Evolutionary conservation across 2,329 filamentous ascomycete species (phyloP).

Genomic region (Septoria petroselini): DNA sequence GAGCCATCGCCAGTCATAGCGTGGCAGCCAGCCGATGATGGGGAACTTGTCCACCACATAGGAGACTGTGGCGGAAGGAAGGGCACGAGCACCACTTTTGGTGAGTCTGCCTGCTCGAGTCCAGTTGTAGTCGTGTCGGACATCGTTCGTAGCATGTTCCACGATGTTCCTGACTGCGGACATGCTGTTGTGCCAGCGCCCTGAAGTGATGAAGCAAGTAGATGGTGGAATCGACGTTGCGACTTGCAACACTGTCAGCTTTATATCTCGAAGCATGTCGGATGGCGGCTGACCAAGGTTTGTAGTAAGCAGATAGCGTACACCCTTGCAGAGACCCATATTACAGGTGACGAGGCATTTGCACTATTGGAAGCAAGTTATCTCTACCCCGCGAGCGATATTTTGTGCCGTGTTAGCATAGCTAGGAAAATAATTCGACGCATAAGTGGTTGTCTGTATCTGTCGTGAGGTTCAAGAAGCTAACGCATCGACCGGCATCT

Average conservation of each 20-base stretch:
- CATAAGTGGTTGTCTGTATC: too few relatives aligned
- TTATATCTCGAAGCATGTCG: background rate
- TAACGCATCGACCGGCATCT: too few relatives aligned
- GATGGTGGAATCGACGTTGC: background rate
- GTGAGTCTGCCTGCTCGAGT: conserved; percentile 33
- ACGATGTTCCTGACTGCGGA: conserved; percentile 8
- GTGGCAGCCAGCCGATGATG: conserved; percentile 61
- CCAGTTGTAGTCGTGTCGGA: conserved; percentile 30
- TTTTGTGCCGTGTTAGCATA: too few relatives aligned
- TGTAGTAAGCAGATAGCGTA: background rate
- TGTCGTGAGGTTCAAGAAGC: too few relatives aligned
- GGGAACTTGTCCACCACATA: conserved; percentile 62
- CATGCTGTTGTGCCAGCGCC: background rate
- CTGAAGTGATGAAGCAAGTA: background rate
- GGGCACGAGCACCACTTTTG: conserved; percentile 36
- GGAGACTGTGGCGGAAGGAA: conserved; percentile 54
- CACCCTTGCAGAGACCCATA: background rate
- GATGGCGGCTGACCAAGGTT: background rate
- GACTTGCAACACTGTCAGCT: background rate
- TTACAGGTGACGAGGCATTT: too few relatives aligned
- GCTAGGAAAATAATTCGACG: too few relatives aligned
- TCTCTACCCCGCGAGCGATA: too few relatives aligned
- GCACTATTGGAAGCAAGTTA: too few relatives aligned
- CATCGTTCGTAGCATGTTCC: conserved; percentile 20
- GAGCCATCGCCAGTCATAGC: conserved; percentile 60